Evolutionary conservation across 495 filamentous ascomycete species (phyloP).

Genomic region (Usnea hakonensis): DNA sequence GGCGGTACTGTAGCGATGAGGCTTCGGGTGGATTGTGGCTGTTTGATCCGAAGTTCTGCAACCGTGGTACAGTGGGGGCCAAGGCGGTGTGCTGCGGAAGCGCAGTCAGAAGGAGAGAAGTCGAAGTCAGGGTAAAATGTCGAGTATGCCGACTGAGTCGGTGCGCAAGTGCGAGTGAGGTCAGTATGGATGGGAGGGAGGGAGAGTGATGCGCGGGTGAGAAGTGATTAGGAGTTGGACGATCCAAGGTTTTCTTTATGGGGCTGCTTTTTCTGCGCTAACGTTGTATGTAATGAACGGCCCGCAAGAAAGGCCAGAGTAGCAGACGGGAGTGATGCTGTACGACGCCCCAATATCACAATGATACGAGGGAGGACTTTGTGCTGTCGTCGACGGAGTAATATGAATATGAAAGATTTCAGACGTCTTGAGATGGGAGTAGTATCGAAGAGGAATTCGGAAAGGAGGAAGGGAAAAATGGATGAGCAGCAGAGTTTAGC

Average conservation of each 20-base stretch:
- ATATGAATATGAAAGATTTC: neutral
- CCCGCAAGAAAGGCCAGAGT: neutral
- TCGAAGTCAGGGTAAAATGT: neutral
- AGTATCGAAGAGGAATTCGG: neutral
- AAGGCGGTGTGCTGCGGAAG: constrained; percentile 4
- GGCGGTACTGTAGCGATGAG: neutral
- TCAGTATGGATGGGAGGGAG: neutral
- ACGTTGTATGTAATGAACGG: constrained; percentile 1
- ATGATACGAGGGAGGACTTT: neutral
- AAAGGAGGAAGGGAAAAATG: constrained; percentile 8
- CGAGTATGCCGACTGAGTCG: neutral
- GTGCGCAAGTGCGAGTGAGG: neutral
- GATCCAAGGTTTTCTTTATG: constrained; percentile 1
- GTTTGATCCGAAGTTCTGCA: neutral
- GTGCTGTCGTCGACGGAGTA: neutral
- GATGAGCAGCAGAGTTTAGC: constrained; percentile 1
- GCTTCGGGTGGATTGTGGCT: neutral
- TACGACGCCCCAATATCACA: neutral
- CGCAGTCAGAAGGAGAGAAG: neutral
- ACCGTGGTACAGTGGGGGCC: neutral
- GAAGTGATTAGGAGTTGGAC: constrained; percentile 4
- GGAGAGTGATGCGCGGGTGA: constrained; percentile 1
- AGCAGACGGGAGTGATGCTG: neutral
- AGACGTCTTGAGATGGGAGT: neutral
- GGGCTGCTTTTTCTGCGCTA: constrained; percentile 7